Base-by-base conservation (phyloP, 2,329 filamentous ascomycete genomes). In the Diaporthe humulicola region DNA sequence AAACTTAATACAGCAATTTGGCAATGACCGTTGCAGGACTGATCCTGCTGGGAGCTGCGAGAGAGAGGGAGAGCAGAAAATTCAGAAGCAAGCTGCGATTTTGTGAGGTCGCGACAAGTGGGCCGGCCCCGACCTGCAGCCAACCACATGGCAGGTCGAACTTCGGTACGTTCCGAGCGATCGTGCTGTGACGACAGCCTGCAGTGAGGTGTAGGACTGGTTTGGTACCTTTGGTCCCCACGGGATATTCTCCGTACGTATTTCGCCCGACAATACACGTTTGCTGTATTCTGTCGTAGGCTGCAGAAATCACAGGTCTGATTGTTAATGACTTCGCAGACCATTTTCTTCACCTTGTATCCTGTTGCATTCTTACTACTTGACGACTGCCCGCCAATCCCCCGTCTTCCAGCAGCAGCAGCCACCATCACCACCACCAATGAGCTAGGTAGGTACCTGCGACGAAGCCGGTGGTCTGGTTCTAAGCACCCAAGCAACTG, bases 1-100 rank as follows among this genome's bases (percentile, higher is more conserved):
- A 19, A 3, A 19, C 3, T 4, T 4, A 7, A 12, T 25, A 33
- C 28, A 38, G 25, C 0, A 4, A 66, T 36, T 10, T 1, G 28
- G 33, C 22, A 40, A 8, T 52, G 45, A 40, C 25, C 7, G 1
- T 4, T 28, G 45, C 30, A 36, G 28, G 45, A 50, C 4, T 25
- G 6, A 28, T n/a, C 28, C 30, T 17, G 48, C 4, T 25, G 45
- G 45, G n/a, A 52, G 30, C 15, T 2, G 25, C n/a, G 14, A 67
- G 22, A 50, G 42, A 30, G 22, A 2, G 14, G 14, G 8, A 9
- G 8, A 22, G 30, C 45, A 38, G 30, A 69, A 69, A 69, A 69
- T 28, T 69, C 10, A 19, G 22, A 19, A 28, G n/a, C 48, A 69
- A 69, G 64, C 45, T 36, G 45, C 22, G 64, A 22, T 69, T 69